Percentiles rank a stretch among this genome's conserved stretches.
phyloP scores from a whole-genome alignment of 2,329 filamentous ascomycete species.

The Volutella citrinella region DNA sequence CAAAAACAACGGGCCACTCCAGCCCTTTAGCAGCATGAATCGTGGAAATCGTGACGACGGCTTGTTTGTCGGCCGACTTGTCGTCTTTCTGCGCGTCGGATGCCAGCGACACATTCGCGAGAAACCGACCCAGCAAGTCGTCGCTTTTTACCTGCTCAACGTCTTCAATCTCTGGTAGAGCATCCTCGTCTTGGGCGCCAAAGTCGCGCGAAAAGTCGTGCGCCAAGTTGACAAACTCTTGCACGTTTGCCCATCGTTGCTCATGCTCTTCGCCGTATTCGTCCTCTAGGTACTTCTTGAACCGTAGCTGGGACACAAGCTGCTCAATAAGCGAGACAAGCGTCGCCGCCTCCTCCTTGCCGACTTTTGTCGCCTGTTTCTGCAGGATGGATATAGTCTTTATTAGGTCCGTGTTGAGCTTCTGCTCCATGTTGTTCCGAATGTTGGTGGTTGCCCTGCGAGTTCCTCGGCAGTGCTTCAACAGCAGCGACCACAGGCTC shows the following conservation, averaged over 20 bases:
- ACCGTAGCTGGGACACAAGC: conserved; percentile 63
- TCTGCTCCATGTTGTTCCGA: conserved; percentile 49
- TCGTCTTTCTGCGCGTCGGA: conserved; percentile 70
- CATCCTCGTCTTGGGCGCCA: conserved; percentile 47
- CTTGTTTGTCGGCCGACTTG: conserved; percentile 51
- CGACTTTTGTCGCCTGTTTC: conserved; percentile 27
- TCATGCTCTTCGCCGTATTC: conserved; percentile 74
- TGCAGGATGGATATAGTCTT: conserved; percentile 36
- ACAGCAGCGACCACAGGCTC: conserved; percentile 73
- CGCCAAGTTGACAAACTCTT: conserved; percentile 81
- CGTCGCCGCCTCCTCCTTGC: conserved; percentile 24
- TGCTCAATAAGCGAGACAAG: conserved; percentile 50
- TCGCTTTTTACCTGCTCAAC: conserved; percentile 66
- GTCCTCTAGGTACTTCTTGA: conserved; percentile 70
- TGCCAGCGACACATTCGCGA: conserved; percentile 88
- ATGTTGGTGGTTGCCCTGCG: conserved; percentile 48
- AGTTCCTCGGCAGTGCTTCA: conserved; percentile 50
- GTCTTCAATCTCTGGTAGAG: conserved; percentile 66
- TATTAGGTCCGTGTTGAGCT: conserved; percentile 49
- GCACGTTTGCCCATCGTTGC: conserved; percentile 80
- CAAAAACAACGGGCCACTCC: conserved; percentile 94
- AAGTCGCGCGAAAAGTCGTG: conserved; percentile 60
- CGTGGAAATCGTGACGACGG: conserved; percentile 84
- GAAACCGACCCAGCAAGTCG: conserved; percentile 66
- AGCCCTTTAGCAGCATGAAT: conserved; percentile 95